Conservation (phyloP, 1,284 basidiomycete species). For the Ustilago crameri region DNA sequence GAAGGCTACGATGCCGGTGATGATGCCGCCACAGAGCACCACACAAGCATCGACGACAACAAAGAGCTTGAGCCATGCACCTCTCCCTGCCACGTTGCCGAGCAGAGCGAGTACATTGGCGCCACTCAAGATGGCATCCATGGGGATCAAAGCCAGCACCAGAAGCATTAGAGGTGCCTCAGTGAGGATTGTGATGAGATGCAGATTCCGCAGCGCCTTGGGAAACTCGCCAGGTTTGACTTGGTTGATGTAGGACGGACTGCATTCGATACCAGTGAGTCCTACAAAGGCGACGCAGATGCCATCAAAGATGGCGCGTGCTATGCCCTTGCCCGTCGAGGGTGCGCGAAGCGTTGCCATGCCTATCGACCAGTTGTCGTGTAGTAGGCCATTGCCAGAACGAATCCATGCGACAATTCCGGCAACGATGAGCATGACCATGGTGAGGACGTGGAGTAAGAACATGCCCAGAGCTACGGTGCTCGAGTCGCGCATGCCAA, state of each 20-base stretch:
- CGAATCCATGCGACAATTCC: slow-evolving; percentile 47
- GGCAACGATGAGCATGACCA: slow-evolving; percentile 52
- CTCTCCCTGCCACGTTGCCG: slow-evolving; percentile 31
- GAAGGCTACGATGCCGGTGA: slow-evolving; percentile 50
- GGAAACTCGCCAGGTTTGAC: slow-evolving; percentile 50
- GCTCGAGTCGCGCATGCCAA: slow-evolving; percentile 50
- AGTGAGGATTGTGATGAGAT: slow-evolving; percentile 41
- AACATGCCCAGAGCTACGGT: slow-evolving; percentile 53
- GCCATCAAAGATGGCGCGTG: slow-evolving; percentile 50
- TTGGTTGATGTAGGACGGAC: slow-evolving; percentile 49
- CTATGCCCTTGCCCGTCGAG: slow-evolving; percentile 33
- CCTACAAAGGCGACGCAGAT: slow-evolving; percentile 56
- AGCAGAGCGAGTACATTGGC: slow-evolving; percentile 50
- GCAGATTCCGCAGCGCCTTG: slow-evolving; percentile 51
- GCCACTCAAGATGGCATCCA: slow-evolving; percentile 30
- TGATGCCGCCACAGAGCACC: slow-evolving; percentile 57
- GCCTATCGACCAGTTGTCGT: slow-evolving; percentile 43
- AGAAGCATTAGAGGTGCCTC: slow-evolving; percentile 56
- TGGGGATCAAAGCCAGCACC: slow-evolving; percentile 42
- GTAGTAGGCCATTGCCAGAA: slow-evolving; percentile 33
- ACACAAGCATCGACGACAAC: slow-evolving; percentile 52
- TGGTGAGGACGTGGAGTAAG: slow-evolving; percentile 46
- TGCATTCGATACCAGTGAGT: slow-evolving; percentile 56
- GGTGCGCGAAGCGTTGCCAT: slow-evolving; percentile 21
- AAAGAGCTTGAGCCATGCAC: slow-evolving; percentile 47